Evolutionary conservation across 1,284 basidiomycete genomes (phyloP).

Genomic region (Sphaerobolus stellatus): DNA sequence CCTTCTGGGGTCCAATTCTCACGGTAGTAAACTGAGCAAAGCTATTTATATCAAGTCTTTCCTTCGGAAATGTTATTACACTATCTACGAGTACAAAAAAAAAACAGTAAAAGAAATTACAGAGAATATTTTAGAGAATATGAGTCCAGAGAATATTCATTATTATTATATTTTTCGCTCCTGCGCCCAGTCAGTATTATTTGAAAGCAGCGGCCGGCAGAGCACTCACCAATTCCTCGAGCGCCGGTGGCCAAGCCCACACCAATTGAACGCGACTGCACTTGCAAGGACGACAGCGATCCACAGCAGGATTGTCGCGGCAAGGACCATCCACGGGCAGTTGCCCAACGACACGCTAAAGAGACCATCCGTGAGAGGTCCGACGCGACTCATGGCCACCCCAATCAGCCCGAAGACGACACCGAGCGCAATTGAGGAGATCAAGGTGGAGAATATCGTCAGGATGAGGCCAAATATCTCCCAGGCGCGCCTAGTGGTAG

Average conservation of each 20-base stretch:
- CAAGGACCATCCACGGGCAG: slow-evolving; percentile 68
- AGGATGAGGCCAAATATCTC: slow-evolving; percentile 58
- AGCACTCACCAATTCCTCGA: slow-evolving; percentile 7
- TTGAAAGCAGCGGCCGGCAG: background rate
- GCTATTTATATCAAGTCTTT: too few species aligned
- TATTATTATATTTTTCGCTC: background rate
- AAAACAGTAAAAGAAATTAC: too few species aligned
- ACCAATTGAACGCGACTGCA: slow-evolving; percentile 64
- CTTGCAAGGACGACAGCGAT: slow-evolving; percentile 57
- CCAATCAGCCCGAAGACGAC: slow-evolving; percentile 61
- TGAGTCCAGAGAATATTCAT: too few species aligned
- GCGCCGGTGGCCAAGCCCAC: slow-evolving; percentile 37
- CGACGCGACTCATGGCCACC: slow-evolving; percentile 46
- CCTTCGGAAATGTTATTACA: too few species aligned
- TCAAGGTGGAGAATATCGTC: slow-evolving; percentile 53
- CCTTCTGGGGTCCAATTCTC: too few species aligned
- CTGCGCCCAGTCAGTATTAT: background rate
- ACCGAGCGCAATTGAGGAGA: slow-evolving; percentile 54
- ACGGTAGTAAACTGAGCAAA: too few species aligned
- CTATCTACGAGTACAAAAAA: too few species aligned
- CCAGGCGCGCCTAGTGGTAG: slow-evolving; percentile 39
- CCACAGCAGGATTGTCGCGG: slow-evolving; percentile 56
- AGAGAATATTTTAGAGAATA: too few species aligned
- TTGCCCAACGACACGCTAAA: slow-evolving; percentile 59
- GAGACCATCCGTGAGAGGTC: slow-evolving; percentile 38